phyloP scores from a whole-genome alignment of 768 basidiomycete species.

The Calocybe indica region DNA sequence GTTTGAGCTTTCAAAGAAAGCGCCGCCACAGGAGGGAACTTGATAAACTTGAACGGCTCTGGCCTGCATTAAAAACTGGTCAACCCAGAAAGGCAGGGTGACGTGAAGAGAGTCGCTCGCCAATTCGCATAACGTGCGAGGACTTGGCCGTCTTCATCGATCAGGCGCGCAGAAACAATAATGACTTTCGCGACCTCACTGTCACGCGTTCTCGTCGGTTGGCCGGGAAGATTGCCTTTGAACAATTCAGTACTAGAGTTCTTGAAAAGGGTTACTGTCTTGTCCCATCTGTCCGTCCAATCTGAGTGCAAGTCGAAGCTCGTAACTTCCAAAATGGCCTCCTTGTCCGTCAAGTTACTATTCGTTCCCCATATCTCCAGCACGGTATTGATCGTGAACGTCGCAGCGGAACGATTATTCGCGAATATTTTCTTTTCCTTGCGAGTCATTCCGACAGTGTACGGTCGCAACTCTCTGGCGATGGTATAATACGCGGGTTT shows the following conservation, averaged over 20 bases:
- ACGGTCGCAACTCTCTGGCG: slow-evolving; percentile 74
- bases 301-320: slow-evolving; percentile 60
- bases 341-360: slow-evolving; percentile 54
- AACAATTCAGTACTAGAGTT: slow-evolving; percentile 86
- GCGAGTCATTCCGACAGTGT: slow-evolving; percentile 82
- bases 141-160: slow-evolving; percentile 49
- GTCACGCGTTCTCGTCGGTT: slow-evolving; percentile 57
- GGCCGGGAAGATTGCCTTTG: slow-evolving; percentile 66
- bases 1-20: slow-evolving; percentile 53
- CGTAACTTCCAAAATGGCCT: slow-evolving; percentile 56
- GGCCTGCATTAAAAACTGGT: slow-evolving; percentile 50
- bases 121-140: slow-evolving; percentile 75
- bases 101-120: slow-evolving; percentile 29
- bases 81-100: not conserved
- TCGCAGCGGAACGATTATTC: slow-evolving; percentile 58
- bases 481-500: slow-evolving; percentile 90
- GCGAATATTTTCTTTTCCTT: slow-evolving; percentile 59
- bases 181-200: slow-evolving; percentile 64
- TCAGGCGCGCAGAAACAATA: slow-evolving; percentile 64
- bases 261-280: slow-evolving; percentile 49
- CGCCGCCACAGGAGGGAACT: slow-evolving; percentile 61
- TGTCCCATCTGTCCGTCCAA: slow-evolving; percentile 48
- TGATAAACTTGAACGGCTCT: slow-evolving; percentile 90
- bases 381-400: slow-evolving; percentile 58
- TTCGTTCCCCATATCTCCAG: slow-evolving; percentile 90